These are phyloP conservation scores for Trypanosoma platydactyli DNA, from an alignment of 208 protist genomes.

Conservation along the genomic window DNA sequence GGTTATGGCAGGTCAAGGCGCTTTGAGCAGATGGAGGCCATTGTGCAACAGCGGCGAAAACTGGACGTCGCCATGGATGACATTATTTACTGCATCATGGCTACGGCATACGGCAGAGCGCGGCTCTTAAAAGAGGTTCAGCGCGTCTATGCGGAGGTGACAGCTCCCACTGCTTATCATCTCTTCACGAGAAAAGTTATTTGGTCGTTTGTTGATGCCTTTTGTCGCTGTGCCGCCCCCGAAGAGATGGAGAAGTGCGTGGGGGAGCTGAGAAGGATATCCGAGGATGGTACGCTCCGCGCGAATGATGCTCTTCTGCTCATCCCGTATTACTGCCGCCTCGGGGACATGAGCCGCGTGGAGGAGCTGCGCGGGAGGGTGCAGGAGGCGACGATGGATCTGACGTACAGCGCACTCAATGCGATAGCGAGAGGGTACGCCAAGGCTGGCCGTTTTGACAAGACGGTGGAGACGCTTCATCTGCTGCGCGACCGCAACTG, in stretches of 20 bases:
- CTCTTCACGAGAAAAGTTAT: slow-evolving; percentile 61
- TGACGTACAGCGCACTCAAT: slow-evolving; percentile 76
- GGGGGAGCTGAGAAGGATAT: slow-evolving; percentile 32
- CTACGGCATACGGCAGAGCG: slow-evolving; percentile 67
- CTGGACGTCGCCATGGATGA: slow-evolving; percentile 74
- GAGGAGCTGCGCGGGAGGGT: slow-evolving; percentile 44
- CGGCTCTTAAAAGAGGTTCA: slow-evolving; percentile 66
- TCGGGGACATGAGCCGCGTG: slow-evolving; percentile 70
- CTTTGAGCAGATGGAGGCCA: slow-evolving; percentile 77
- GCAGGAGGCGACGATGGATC: slow-evolving; percentile 26
- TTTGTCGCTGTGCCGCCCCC: slow-evolving; percentile 71
- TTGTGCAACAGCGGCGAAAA: slow-evolving; percentile 51
- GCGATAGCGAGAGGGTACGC: slow-evolving; percentile 81
- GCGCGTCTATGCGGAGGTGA: slow-evolving; percentile 57
- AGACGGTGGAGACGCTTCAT: slow-evolving; percentile 81
- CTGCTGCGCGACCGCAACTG: slow-evolving; percentile 73
- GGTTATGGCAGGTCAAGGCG: slow-evolving; percentile 73
- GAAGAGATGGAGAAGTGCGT: slow-evolving; percentile 62
- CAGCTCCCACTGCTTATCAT: slow-evolving; percentile 12
- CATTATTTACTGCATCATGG: slow-evolving; percentile 78
- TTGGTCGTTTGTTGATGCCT: slow-evolving; percentile 79
- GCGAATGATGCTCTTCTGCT: slow-evolving; percentile 48
- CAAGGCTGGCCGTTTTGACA: slow-evolving; percentile 74
- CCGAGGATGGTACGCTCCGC: slow-evolving; percentile 24
- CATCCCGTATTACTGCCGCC: slow-evolving; percentile 84